Evolutionary conservation across 2,329 filamentous ascomycete genomes (phyloP), one percentile per base, ranked within the genome.

Genomic region (Exophiala dermatitidis): DNA sequence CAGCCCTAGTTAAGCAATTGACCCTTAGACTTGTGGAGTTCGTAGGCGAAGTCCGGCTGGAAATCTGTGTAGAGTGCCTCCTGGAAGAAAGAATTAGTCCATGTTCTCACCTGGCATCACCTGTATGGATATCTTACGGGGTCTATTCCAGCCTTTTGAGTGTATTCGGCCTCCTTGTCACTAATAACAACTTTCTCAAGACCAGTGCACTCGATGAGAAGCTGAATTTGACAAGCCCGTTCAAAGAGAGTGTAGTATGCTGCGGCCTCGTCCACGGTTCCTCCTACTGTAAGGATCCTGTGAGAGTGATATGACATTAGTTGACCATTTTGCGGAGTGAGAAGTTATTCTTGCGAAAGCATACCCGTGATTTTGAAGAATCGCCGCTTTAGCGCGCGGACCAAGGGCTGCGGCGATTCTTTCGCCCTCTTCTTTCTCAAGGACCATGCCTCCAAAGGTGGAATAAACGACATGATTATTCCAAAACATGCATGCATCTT

Each of bases 221-320:
- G 62, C 63, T 80, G 77, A 34, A 72, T 70, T 53, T 78, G 71
- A 62, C 76, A 79, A 63, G 73, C 77, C 54, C 76, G 78, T 30
- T 80, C 77, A 54, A 80, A 54, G 48, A 70, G 71, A 1, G 77
- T 68, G 46, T 79, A 80, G 75, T 75, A 79, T 53, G 75, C 77
- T 0, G 77, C 71, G 0, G 75, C 68, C 53, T 76, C 77, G 54
- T 79, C 77, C 37, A 79, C 69, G 1, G 71, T 71, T 40, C 65
- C 60, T 1, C 77, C 77, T 0, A 74, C 72, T 0, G 77, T 79
- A 8, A 57, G 42, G 19, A 57, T 30, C 10, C 54, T 52, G 32
- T 65, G 83, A 77, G 53, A 19, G 85, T 78, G 40, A 87, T 68
- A 70, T 88, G 84, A 69, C 88, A 88, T 58, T 84, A 82, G 62